A percentile compares a stretch with the other conserved stretches of the same genome.
These are phyloP conservation scores for Zopfia rhizophila DNA, from an alignment of 2,329 filamentous ascomycete genomes.

Conservation along the genomic window DNA sequence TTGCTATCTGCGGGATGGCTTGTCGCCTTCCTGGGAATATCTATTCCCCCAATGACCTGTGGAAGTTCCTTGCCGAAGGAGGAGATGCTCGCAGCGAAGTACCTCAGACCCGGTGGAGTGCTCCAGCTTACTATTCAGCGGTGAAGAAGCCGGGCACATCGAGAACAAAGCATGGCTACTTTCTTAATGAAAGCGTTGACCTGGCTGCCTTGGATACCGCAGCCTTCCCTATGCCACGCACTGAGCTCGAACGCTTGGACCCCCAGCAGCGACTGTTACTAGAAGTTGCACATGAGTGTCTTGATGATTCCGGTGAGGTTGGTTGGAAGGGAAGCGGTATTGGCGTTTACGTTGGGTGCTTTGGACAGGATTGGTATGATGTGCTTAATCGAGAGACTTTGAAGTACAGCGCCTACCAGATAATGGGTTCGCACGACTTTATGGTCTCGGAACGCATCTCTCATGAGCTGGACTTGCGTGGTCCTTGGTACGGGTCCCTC, in stretches of 20 bases:
- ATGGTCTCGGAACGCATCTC: constrained; percentile 36
- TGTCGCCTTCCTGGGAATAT: constrained; percentile 32
- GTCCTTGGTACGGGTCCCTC: constrained; percentile 28
- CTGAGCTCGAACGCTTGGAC: constrained; percentile 42
- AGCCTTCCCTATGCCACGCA: constrained; percentile 41
- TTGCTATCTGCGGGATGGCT: constrained; percentile 39
- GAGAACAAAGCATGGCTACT: constrained; percentile 27
- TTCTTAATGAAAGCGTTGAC: constrained; percentile 29
- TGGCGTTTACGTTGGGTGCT: constrained; percentile 44
- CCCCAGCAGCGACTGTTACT: constrained; percentile 47
- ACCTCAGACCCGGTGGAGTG: constrained; percentile 33
- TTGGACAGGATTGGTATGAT: constrained; percentile 35
- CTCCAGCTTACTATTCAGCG: constrained; percentile 14
- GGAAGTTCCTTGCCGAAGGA: constrained; percentile 38
- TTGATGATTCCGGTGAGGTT: constrained; percentile 47
- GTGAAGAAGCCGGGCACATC: constrained; percentile 28
- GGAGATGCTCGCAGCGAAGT: constrained; percentile 5
- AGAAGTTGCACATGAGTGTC: constrained; percentile 42
- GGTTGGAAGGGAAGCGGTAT: constrained; percentile 40
- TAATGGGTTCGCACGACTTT: constrained; percentile 27
- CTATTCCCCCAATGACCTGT: constrained; percentile 32
- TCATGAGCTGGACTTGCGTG: constrained; percentile 33
- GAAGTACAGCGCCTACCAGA: constrained; percentile 13
- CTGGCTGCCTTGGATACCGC: constrained; percentile 38
- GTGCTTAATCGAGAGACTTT: constrained; percentile 8